These are phyloP conservation scores for Astrothelium subdiscretum DNA, from an alignment of 495 filamentous ascomycete species.

Conservation along the genomic window DNA sequence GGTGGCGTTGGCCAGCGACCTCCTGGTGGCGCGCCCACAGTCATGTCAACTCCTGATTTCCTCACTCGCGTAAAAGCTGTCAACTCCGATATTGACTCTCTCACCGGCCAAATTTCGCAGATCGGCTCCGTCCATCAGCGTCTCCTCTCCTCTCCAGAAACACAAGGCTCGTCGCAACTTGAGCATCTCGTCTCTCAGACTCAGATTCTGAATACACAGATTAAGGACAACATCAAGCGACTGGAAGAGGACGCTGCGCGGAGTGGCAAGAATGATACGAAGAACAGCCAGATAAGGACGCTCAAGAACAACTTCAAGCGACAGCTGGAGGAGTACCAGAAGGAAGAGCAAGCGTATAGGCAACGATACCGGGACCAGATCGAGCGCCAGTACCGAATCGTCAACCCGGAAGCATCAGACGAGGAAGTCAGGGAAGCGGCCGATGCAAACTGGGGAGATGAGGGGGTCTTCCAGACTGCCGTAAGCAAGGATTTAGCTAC, in stretches of 20 bases:
- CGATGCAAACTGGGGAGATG: conserved; percentile 58
- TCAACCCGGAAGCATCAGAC: conserved; percentile 60
- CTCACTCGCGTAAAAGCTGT: conserved; percentile 46
- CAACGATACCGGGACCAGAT: conserved; percentile 58
- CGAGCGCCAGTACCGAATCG: conserved; percentile 60
- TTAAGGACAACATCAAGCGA: conserved; percentile 56
- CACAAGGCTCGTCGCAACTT: conserved; percentile 35
- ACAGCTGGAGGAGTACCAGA: conserved; percentile 49
- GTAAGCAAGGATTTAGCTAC: conserved; percentile 34
- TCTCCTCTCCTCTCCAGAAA: conserved; percentile 43
- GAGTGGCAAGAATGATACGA: conserved; percentile 42
- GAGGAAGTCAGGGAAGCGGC: conserved; percentile 49
- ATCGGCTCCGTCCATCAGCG: conserved; percentile 52
- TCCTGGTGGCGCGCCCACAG: conserved; percentile 9
- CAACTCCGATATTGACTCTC: conserved; percentile 44
- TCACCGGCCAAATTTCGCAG: conserved; percentile 41
- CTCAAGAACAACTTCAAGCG: conserved; percentile 54
- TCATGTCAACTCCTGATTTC: conserved; percentile 41
- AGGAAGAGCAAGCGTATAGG: conserved; percentile 54
- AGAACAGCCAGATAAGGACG: conserved; percentile 49
- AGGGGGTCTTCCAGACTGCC: conserved; percentile 65
- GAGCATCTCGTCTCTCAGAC: conserved; percentile 52
- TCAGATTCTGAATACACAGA: conserved; percentile 50
- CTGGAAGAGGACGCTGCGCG: conserved; percentile 52
- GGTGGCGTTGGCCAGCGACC: conserved; percentile 7